These are phyloP conservation scores for Ustilago bromivora DNA, from an alignment of 1,284 basidiomycete species.

Conservation along the genomic window DNA sequence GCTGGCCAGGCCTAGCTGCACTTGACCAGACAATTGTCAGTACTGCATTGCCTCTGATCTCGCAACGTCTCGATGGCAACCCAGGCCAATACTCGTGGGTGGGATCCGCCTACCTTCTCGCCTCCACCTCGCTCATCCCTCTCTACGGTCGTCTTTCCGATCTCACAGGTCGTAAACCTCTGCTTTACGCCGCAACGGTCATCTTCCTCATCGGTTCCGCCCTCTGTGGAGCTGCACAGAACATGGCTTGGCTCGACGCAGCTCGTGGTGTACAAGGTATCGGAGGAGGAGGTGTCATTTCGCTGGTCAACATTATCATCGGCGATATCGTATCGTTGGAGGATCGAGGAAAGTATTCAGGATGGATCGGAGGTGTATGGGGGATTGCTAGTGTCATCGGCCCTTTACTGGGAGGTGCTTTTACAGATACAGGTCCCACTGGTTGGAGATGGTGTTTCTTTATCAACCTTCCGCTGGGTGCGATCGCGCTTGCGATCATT, in stretches of 20 bases:
- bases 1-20: background rate
- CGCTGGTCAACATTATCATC: constrained; percentile 78
- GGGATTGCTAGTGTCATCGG: constrained; percentile 81
- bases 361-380: constrained; percentile 79
- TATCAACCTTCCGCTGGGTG: constrained; percentile 78
- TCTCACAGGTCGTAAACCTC: constrained; percentile 75
- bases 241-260: constrained; percentile 79
- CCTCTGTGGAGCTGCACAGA: constrained; percentile 83
- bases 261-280: constrained; percentile 84
- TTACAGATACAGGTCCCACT: constrained; percentile 67
- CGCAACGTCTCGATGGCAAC: constrained; percentile 40
- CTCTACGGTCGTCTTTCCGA: constrained; percentile 66
- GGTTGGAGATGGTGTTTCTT: constrained; percentile 72
- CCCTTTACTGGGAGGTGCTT: constrained; percentile 74
- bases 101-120: constrained; percentile 71
- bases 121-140: constrained; percentile 70
- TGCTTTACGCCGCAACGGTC: constrained; percentile 78
- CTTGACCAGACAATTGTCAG: constrained; percentile 69
- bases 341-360: constrained; percentile 71
- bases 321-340: constrained; percentile 82
- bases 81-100: constrained; percentile 70
- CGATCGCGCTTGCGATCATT: constrained; percentile 78
- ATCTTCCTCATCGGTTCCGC: constrained; percentile 84
- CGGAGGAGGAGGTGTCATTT: constrained; percentile 78
- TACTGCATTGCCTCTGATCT: constrained; percentile 68